A percentile compares a stretch with the other conserved stretches of the same genome.
phyloP scores from a whole-genome alignment of 139 green algal species.

The Desmodesmus armatus region DNA sequence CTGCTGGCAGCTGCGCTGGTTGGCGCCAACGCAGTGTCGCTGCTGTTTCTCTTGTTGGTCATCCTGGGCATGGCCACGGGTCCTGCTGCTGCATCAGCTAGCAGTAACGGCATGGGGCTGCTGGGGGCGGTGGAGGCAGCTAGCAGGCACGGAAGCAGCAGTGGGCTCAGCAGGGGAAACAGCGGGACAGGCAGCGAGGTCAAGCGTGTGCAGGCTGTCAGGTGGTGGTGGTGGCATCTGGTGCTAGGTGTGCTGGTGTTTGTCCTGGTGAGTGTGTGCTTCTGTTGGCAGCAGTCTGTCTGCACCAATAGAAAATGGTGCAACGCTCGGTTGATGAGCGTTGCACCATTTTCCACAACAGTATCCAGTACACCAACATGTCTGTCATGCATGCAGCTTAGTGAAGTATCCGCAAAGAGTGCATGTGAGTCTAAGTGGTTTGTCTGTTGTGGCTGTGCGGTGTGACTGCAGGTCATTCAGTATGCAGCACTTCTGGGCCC shows the following conservation, averaged over 20 bases:
- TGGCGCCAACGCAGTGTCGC: slow-evolving; percentile 57
- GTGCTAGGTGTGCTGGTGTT: slow-evolving; percentile 8
- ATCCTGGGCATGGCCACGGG: slow-evolving; percentile 57
- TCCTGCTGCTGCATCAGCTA: not conserved
- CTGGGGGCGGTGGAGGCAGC: not conserved
- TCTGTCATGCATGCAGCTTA: no score
- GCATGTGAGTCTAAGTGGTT: no score
- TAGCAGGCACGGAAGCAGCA: not conserved
- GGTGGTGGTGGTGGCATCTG: not conserved
- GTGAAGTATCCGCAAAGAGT: no score
- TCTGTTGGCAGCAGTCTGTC: no score
- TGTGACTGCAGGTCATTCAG: slow-evolving; percentile 2
- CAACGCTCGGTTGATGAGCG: no score
- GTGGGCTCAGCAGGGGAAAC: not conserved
- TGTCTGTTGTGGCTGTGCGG: no score
- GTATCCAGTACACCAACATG: no score
- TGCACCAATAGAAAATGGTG: no score
- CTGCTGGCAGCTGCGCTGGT: slow-evolving; percentile 72
- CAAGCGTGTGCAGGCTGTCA: no score
- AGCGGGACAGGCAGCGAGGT: not conserved
- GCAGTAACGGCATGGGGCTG: not conserved
- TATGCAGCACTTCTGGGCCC: slow-evolving; percentile 25
- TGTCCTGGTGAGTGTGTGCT: not conserved
- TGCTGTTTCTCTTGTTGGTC: slow-evolving; percentile 59
- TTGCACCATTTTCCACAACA: no score